phyloP scores from a whole-genome alignment of 306 rosid species.

The Dryas alaskensis region DNA sequence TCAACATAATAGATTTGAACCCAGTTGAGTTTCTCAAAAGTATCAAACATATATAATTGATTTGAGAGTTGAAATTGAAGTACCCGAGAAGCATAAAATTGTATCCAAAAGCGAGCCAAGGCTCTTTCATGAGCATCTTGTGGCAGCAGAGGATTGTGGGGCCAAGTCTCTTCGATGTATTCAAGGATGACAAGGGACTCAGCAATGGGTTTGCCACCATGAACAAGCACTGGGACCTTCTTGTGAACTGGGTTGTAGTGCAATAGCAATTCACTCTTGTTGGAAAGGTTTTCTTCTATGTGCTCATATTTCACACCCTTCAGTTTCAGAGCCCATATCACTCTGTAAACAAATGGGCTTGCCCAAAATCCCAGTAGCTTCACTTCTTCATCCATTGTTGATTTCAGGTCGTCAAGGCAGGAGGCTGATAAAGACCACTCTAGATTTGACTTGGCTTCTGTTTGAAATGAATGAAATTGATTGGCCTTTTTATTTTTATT shows the following conservation, averaged over 20 bases:
- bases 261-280: slow-evolving; percentile 16
- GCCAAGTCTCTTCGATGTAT: slow-evolving; percentile 58
- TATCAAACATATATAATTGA: not conserved
- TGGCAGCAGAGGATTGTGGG: slow-evolving; percentile 39
- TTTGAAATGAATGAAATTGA: not conserved
- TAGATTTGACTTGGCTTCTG: not conserved
- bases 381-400: slow-evolving; percentile 8
- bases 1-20: no score
- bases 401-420: not conserved
- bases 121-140: slow-evolving; percentile 36
- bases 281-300: not conserved
- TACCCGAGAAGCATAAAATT: slow-evolving; percentile 5
- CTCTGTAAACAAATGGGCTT: slow-evolving; percentile 3
- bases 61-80: not conserved
- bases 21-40: not conserved
- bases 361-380: not conserved
- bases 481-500: not conserved
- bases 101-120: slow-evolving; percentile 48
- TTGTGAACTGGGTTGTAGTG: slow-evolving; percentile 48
- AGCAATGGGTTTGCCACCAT: slow-evolving; percentile 33
- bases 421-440: not conserved
- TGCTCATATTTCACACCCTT: not conserved
- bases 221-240: slow-evolving; percentile 55
- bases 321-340: slow-evolving; percentile 11
- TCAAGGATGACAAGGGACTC: slow-evolving; percentile 43